Base-by-base conservation (phyloP, 2,329 filamentous ascomycete species). In the Monosporascus sp. region DNA sequence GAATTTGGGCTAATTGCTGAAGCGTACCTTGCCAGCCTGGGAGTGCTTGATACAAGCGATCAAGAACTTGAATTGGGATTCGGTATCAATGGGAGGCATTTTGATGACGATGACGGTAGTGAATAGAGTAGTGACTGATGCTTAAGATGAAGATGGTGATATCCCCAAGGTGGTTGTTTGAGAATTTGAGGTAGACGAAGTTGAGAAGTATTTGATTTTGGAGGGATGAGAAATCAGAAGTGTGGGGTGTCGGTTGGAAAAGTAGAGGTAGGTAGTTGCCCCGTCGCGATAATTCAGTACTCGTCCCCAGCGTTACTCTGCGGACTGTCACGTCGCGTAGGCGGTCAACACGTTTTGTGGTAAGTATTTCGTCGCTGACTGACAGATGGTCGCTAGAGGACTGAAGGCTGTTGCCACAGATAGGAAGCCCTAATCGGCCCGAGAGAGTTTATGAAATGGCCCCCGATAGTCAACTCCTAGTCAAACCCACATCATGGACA, bases 1-100 rank as follows among this genome's bases (percentile, higher is more conserved):
- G n/a, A 17, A 27, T 7, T n/a, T 24, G 43, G 27, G 45, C 48
- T 22, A 20, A 37, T 22, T 20, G 7, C n/a, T 37, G 14, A 22
- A 26, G 20, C 72, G 63, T 69, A 86, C 86, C 67, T 81, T 83
- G 56, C 85, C 85, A 57, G 77, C 76, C 61, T 71, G 76, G 9
- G 81, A 79, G 68, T 84, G 70, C 51, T 78, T 77, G 66, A 89
- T 86, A 69, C 86, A 89, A 51, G 76, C 74, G 48, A 89, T 77
- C 24, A 89, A 74, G 65, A 89, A 88, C 56, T 78, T 79, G 69
- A 88, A 77, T 60, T 87, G 84, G 0, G 70, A 70, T 27, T 82
- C 76, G 20, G 79, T 72, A 27, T 81, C 77, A 22, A 72, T 70
- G 54, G 73, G 66, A 54, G 63, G 58, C 81, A 84, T 85, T 11